Conservation (phyloP, 2,329 filamentous ascomycete species). For the Talaromyces rugulosus region DNA sequence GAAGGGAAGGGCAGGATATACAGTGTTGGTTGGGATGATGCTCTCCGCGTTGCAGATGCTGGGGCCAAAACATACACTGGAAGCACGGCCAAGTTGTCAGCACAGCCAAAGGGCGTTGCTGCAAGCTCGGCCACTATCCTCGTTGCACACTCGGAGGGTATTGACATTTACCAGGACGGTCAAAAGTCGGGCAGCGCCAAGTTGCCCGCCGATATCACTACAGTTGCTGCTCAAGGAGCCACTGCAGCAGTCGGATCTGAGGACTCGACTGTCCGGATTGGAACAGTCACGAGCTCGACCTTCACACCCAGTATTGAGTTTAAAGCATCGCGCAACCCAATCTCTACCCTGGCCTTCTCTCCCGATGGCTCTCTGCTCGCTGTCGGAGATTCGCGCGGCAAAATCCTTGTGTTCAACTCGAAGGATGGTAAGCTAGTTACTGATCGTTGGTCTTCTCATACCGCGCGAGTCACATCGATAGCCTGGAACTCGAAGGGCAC, state of each 20-base stretch:
- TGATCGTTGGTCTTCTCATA: conserved; percentile 72
- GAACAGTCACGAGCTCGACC: conserved; percentile 56
- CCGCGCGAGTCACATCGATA: conserved; percentile 62
- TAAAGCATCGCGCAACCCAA: conserved; percentile 63
- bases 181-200: conserved; percentile 56
- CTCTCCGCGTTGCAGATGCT: conserved; percentile 72
- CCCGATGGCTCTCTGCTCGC: conserved; percentile 72
- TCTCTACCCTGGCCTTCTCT: conserved; percentile 82
- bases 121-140: conserved; percentile 51
- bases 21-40: conserved; percentile 93
- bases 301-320: conserved; percentile 55
- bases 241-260: conserved; percentile 73
- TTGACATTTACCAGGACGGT: conserved; percentile 58
- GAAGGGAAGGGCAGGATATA: conserved; percentile 60
- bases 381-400: conserved; percentile 76
- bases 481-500: conserved; percentile 75
- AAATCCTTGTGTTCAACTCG: conserved; percentile 76
- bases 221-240: conserved; percentile 65
- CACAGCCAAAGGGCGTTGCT: conserved; percentile 74
- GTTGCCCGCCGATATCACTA: conserved; percentile 62
- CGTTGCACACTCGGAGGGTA: conserved; percentile 56
- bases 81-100: conserved; percentile 61
- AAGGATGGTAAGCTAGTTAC: conserved; percentile 68
- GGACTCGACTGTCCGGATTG: conserved; percentile 71
- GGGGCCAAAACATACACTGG: conserved; percentile 72